Evolutionary conservation across 2,329 filamentous ascomycete genomes (phyloP), one percentile per base, ranked within the genome.

Genomic region (Colletotrichum lentis): DNA sequence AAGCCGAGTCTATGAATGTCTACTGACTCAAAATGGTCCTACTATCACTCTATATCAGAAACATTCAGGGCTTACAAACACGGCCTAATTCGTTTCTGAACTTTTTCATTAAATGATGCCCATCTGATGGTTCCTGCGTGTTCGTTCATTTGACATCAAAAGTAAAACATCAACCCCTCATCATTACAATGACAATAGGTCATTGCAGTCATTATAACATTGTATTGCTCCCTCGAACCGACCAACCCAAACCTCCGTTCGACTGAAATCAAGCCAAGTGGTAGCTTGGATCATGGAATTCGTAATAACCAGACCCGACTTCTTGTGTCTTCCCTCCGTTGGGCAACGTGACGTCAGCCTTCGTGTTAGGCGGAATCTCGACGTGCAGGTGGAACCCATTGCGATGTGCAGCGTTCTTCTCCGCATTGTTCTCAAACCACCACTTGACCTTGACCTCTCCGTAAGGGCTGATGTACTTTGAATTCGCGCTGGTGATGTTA

Each of bases 401-500:
- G 20, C 64, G 64, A 41, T 67, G 60, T 2, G 31, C 20, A 46
- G 60, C 60, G 22, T 64, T 67, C 3, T 67, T 31, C 14, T 67
- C 60, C 5, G 10, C 31, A 12, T 67, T 67, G n/a, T 55, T 49
- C 53, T 70, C 67, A 39, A 78, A 56, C 8, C 53, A 24, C 79
- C 78, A 80, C 7, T 74, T 59, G 1, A 72, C 72, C 31, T 63
- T 66, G 20, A 79, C 69, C 39, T 69, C 66, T 0, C 79, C 78
- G 54, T 80, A 79, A 1, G 74, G 73, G n/a, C 76, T 76, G 2
- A 77, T 49, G 63, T 73, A 78, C 27, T 59, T 70, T 5, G 77
- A 63, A 27, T 75, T 69, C 2, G 76, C 76, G 24, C 55, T 75
- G 62, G 74, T 83, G 74, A 74, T 77, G 62, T 77, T 75, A 70